Conservation (phyloP, 1,139 yeast species). For the Yamadazyma aaseri region DNA sequence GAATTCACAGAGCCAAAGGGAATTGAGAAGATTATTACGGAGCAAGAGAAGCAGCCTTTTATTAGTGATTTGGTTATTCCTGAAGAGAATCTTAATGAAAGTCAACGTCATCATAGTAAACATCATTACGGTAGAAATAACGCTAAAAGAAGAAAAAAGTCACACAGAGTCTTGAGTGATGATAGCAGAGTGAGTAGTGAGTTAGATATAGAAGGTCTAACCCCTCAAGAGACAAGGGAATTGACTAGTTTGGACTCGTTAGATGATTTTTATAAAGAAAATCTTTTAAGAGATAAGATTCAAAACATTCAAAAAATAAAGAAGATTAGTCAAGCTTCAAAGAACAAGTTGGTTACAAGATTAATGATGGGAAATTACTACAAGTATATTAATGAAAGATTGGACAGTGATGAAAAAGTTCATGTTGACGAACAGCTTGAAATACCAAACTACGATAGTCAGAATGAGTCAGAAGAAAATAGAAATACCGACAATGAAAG, state of each 20-base stretch:
- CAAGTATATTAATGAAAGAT: slow-evolving; percentile 40
- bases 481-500: too few relatives aligned
- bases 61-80: slow-evolving; percentile 53
- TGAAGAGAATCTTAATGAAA: slow-evolving; percentile 19
- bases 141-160: slow-evolving; percentile 17
- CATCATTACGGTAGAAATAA: slow-evolving; percentile 3
- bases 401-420: slow-evolving; percentile 14
- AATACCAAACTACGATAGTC: slow-evolving; percentile 8
- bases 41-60: slow-evolving; percentile 44
- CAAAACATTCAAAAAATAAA: slow-evolving; percentile 51
- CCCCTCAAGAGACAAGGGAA: slow-evolving; percentile 33
- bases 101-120: slow-evolving; percentile 6
- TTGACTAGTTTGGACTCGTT: slow-evolving; percentile 39
- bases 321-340: slow-evolving; percentile 49
- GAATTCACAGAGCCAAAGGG: slow-evolving; percentile 53
- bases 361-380: slow-evolving; percentile 76
- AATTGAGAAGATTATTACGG: slow-evolving; percentile 48
- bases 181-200: slow-evolving; percentile 25
- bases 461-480: neutral
- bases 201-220: slow-evolving; percentile 38
- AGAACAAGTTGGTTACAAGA: slow-evolving; percentile 64
- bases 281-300: slow-evolving; percentile 54
- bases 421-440: slow-evolving; percentile 7
- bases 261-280: slow-evolving; percentile 53
- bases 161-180: slow-evolving; percentile 5